A percentile compares a stretch with the other conserved stretches of the same genome.
phyloP scores from a whole-genome alignment of 176 grass and related monocot genomes.

The Carex myosuroides region DNA sequence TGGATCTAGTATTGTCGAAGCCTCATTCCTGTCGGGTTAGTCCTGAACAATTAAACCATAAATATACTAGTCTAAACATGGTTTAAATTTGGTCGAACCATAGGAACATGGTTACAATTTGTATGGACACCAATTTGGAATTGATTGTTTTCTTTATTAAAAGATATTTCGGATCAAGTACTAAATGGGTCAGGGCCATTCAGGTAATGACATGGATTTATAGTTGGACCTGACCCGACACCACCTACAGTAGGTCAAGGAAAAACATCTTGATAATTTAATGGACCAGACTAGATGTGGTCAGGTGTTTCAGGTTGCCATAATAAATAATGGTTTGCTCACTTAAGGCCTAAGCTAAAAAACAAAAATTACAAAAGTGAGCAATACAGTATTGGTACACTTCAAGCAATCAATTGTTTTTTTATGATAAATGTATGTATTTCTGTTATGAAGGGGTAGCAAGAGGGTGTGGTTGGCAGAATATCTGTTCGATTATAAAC shows the following conservation, averaged over 20 bases:
- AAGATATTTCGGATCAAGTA: neutral
- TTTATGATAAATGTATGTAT: neutral
- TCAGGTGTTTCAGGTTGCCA: neutral
- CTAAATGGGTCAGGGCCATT: neutral
- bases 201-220: neutral
- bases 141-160: neutral
- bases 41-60: neutral
- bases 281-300: neutral
- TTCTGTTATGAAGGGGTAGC: slow-evolving; percentile 49
- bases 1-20: neutral
- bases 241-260: neutral
- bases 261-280: neutral
- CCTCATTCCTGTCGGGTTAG: neutral
- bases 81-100: neutral
- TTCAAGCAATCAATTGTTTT: neutral
- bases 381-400: neutral
- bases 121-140: neutral
- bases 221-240: neutral
- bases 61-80: neutral
- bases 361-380: neutral
- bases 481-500: slow-evolving; percentile 78
- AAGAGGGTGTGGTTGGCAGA: slow-evolving; percentile 86
- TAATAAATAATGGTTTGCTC: neutral
- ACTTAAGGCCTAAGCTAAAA: neutral
- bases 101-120: neutral